Evolutionary conservation across 495 filamentous ascomycete genomes (phyloP).

Genomic region (Penicillium egyptiacum): DNA sequence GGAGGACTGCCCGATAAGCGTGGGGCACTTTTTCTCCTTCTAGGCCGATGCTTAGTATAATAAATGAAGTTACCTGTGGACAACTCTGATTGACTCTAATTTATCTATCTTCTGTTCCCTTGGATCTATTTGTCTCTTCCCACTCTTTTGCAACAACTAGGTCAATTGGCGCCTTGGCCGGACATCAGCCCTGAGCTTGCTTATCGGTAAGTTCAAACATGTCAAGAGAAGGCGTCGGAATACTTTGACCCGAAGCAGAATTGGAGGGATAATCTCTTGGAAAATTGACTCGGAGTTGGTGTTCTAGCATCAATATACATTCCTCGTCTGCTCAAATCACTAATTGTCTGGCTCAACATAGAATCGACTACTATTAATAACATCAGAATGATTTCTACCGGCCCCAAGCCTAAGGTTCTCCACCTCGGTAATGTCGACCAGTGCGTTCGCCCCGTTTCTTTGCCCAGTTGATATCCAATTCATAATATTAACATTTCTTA

Average conservation of each 20-base stretch:
- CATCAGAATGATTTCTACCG: slow-evolving; percentile 20
- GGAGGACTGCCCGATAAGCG: slow-evolving; percentile 26
- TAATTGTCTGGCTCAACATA: not conserved
- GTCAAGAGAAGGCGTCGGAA: slow-evolving; percentile 11
- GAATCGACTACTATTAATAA: not conserved
- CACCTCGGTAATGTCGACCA: slow-evolving; percentile 52
- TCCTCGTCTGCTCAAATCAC: not conserved
- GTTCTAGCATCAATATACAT: not conserved
- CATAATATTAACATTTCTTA: not conserved
- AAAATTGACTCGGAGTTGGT: not conserved
- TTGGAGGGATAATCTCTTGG: not conserved
- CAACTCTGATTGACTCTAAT: slow-evolving; percentile 7
- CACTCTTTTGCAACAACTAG: not conserved
- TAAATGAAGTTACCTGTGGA: slow-evolving; percentile 9
- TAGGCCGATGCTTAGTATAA: slow-evolving; percentile 18
- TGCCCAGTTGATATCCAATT: not conserved
- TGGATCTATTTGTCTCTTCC: not conserved
- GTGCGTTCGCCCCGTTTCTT: slow-evolving; percentile 8
- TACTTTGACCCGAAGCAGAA: not conserved
- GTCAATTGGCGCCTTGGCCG: not conserved
- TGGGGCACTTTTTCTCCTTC: slow-evolving; percentile 14
- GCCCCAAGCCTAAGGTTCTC: slow-evolving; percentile 52
- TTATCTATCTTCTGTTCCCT: not conserved
- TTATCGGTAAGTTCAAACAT: slow-evolving; percentile 7
- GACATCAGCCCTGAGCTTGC: not conserved